phyloP scores from a whole-genome alignment of 2,329 filamentous ascomycete genomes.

The Fusarium transvaalense region DNA sequence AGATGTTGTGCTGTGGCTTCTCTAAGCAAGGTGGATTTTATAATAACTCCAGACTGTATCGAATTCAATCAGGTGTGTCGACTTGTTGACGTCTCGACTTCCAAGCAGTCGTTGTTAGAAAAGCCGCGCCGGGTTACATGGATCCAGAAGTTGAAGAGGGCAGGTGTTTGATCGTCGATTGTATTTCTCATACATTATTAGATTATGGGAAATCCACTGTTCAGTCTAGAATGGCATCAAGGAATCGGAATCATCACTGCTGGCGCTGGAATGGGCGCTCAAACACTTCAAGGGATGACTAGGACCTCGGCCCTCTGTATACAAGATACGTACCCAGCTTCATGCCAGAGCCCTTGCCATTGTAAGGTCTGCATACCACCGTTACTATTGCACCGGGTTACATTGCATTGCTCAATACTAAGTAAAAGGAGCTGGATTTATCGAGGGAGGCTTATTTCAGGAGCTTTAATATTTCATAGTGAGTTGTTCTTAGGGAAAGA shows the following conservation, averaged over 20 bases:
- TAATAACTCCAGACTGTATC: not conserved
- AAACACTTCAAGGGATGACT: slow-evolving; percentile 19
- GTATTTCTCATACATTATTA: not conserved
- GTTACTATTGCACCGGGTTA: not conserved
- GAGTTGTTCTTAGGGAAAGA: slow-evolving; percentile 3
- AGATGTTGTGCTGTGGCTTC: not conserved
- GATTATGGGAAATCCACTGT: not conserved
- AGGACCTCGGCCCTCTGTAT: slow-evolving; percentile 11
- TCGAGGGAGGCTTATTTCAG: slow-evolving; percentile 26
- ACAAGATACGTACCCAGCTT: slow-evolving; percentile 16
- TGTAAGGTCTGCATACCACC: slow-evolving; percentile 31
- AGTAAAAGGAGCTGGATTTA: not conserved
- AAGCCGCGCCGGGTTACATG: not conserved
- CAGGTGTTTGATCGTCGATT: not conserved
- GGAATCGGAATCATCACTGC: not conserved
- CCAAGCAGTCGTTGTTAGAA: not conserved
- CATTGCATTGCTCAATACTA: not conserved
- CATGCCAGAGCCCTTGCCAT: slow-evolving; percentile 36
- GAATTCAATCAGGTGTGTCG: not conserved
- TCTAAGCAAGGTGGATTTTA: not conserved
- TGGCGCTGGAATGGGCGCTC: slow-evolving; percentile 34
- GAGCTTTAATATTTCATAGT: not conserved
- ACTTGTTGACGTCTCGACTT: not conserved
- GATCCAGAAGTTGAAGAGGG: not conserved
- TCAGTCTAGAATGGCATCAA: not conserved